Base-by-base conservation (phyloP, 805 yeast genomes). In the Ogataea neopini region DNA sequence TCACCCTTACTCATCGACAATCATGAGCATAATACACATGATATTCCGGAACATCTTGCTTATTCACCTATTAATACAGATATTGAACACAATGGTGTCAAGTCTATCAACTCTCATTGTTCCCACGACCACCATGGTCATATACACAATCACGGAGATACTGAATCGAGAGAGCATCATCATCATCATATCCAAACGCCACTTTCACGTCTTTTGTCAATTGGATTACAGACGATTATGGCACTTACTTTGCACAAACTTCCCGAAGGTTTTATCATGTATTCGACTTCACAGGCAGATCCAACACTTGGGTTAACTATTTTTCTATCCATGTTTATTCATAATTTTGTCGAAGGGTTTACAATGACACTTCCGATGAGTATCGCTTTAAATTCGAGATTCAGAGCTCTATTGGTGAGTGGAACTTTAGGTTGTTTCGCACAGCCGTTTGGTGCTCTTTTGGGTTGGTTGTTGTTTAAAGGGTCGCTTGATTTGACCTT, bases 261-360 rank as follows among this genome's bases (percentile, higher is more conserved):
- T 20, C 99, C 99, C 0, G 99, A 92, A 67, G 99, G 99, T 0
- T 88, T 92, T 60, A 82, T 92, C 45, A 85, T 95, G 39, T 92
- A 80, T 63, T 86, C 86, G 28, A 90, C 94, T 0, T 76, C 89
- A 2, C 71, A 72, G 48, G 83, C 81, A 0, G 87, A 85, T 59
- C 80, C 86, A 1, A 68, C 75, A 49, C 68, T 90, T 22, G 97
- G 98, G 0, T 57, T 89, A 17, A 76, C 88, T 13, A 88, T 92
- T 10, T 91, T 94, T 60, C 64, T 91, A 17, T 89, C 97, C 40
- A 74, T 92, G 61, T 80, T 90, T 10, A 79, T 94, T 23, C 99
- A 92, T 69, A 94, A 94, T 65, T 84, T 89, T 56, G 84, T 91
- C 18, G 99, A 92, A 64, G 99, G 98, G 0, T 90, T 94, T 63